phyloP scores from a whole-genome alignment of 1,284 basidiomycete species.

The Heliocybe sulcata region DNA sequence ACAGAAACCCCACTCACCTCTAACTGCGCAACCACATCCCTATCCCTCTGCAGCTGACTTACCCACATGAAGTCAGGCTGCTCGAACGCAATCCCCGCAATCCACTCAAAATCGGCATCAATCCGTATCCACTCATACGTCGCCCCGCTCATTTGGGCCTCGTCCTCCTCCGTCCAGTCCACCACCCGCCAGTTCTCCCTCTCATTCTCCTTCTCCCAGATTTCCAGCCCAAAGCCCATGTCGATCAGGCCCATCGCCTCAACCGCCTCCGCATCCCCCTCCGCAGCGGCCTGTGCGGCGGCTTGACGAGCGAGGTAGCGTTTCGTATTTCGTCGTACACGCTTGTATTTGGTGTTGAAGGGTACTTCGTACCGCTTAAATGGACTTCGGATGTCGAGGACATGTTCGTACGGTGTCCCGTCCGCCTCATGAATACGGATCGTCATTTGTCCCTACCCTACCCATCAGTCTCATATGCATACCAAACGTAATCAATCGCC shows the following conservation, averaged over 20 bases:
- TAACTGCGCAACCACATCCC: constrained; percentile 96
- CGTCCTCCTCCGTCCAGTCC: constrained; percentile 98
- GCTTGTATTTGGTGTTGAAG: constrained; percentile 99
- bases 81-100: constrained; percentile 85
- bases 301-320: constrained; percentile 92
- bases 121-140: constrained; percentile 99
- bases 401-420: constrained; percentile 98
- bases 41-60: constrained; percentile 90
- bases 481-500: neutral
- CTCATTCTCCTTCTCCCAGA: constrained; percentile 95
- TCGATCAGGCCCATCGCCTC: constrained; percentile 94
- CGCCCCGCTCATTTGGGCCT: constrained; percentile 86
- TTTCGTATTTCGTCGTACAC: constrained; percentile 90
- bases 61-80: constrained; percentile 99
- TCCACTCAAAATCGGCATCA: constrained; percentile 99
- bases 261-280: constrained; percentile 83
- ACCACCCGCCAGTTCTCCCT: constrained; percentile 93
- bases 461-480: constrained; percentile 8
- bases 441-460: constrained; percentile 85
- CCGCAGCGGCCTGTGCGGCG: constrained; percentile 88
- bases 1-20: constrained; percentile 53
- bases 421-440: constrained; percentile 99
- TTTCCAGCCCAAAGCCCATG: constrained; percentile 90
- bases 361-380: constrained; percentile 95
- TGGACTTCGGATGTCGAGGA: constrained; percentile 82